These are phyloP conservation scores for Gloeostereum incarnatum DNA, from an alignment of 768 basidiomycete genomes.

Conservation along the genomic window DNA sequence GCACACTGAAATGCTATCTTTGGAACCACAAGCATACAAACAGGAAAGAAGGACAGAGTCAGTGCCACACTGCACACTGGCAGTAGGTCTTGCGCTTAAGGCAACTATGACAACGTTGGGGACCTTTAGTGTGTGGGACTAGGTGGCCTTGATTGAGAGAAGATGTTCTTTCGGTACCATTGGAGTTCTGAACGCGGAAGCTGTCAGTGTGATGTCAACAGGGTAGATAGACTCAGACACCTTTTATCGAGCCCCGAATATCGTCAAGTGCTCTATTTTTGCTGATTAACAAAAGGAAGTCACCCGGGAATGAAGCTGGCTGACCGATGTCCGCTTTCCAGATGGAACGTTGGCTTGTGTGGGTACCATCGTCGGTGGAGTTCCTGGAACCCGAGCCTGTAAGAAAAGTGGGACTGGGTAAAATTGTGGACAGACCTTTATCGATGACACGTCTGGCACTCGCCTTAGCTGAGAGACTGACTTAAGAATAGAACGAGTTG, in stretches of 20 bases:
- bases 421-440: constrained; percentile 41
- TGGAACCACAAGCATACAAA: too few relatives aligned
- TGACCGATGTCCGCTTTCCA: constrained; percentile 51
- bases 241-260: constrained; percentile 67
- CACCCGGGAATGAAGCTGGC: constrained; percentile 4
- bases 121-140: too few relatives aligned
- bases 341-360: constrained; percentile 8
- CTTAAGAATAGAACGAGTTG: constrained; percentile 5
- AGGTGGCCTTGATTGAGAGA: constrained; percentile 27
- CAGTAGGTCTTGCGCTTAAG: too few relatives aligned
- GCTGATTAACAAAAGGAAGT: not conserved
- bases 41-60: too few relatives aligned
- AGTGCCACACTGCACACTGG: too few relatives aligned
- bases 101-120: too few relatives aligned
- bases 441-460: constrained; percentile 66
- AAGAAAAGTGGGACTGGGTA: not conserved
- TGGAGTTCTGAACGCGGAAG: constrained; percentile 45
- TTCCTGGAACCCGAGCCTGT: constrained; percentile 36
- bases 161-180: constrained; percentile 75
- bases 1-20: too few relatives aligned
- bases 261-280: constrained; percentile 74
- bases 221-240: constrained; percentile 22
- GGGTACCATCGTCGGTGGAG: constrained; percentile 69
- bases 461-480: not conserved
- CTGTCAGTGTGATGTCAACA: constrained; percentile 1